phyloP scores from a whole-genome alignment of 2,329 filamentous ascomycete genomes.

The Cordyceps pruinosa region DNA sequence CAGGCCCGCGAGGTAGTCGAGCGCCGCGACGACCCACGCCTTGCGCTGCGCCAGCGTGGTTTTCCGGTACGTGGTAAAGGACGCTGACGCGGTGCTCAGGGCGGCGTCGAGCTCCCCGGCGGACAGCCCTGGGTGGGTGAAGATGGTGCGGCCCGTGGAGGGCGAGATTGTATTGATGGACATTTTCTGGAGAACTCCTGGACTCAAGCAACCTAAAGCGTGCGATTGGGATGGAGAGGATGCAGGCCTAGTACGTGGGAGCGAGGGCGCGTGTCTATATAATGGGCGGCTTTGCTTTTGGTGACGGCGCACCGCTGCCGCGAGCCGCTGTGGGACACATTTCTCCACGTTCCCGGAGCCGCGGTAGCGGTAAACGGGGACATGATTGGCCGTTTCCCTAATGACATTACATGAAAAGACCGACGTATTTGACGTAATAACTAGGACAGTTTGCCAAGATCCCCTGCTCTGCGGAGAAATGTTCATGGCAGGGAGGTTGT shows the following conservation, averaged over 20 bases:
- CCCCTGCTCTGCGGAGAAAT: no score
- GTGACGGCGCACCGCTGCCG: constrained; percentile 6
- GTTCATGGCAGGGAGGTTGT: no score
- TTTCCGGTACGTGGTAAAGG: constrained; percentile 70
- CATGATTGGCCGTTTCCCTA: no score
- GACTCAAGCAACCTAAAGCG: no score
- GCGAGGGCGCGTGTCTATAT: background rate
- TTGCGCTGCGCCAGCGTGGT: constrained; percentile 71
- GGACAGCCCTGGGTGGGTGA: constrained; percentile 54
- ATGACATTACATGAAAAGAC: no score
- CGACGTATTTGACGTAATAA: no score
- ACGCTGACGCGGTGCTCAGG: constrained; percentile 53
- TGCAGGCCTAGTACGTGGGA: background rate
- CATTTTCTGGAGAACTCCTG: background rate
- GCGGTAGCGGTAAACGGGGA: background rate
- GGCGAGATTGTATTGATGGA: constrained; percentile 55
- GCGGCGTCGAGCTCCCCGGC: constrained; percentile 49
- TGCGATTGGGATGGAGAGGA: background rate
- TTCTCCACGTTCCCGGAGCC: background rate
- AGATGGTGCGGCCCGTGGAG: constrained; percentile 57
- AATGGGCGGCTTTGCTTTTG: background rate
- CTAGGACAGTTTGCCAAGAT: no score
- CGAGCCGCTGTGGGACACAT: background rate
- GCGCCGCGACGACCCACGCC: constrained; percentile 70
- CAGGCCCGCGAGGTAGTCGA: constrained; percentile 61